Percentiles rank a stretch among this genome's conserved stretches.
Evolutionary conservation across 2,329 filamentous ascomycete genomes (phyloP).

Genomic region (Trichophaea hybrida): DNA sequence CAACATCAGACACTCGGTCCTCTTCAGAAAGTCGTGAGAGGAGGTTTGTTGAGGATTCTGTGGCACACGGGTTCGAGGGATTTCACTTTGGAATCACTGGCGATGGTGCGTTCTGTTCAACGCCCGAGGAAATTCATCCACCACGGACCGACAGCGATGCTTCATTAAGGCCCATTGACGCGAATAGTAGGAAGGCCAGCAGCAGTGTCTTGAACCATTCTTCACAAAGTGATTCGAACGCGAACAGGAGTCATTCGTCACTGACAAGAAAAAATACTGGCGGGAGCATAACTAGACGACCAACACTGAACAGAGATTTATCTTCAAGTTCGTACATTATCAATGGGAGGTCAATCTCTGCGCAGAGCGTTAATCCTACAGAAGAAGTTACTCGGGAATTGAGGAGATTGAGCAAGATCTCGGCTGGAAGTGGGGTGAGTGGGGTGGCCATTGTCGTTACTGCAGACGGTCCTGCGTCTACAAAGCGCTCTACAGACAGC

Average conservation of each 20-base stretch:
- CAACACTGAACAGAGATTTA: constrained; percentile 15
- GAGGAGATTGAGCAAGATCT: constrained; percentile 21
- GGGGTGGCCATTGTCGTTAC: constrained; percentile 23
- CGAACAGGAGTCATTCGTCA: constrained; percentile 12
- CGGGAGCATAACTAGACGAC: constrained; percentile 10
- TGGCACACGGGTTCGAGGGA: constrained; percentile 15
- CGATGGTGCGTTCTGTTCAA: not conserved
- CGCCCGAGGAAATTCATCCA: not conserved
- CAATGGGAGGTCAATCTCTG: constrained; percentile 3
- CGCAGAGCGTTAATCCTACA: constrained; percentile 1
- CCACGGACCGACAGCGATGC: not conserved
- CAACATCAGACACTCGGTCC: constrained; percentile 7
- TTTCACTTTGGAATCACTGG: constrained; percentile 13
- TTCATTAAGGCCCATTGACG: constrained; percentile 8
- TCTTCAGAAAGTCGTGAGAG: constrained; percentile 15
- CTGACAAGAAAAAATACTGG: not conserved
- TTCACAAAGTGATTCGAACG: constrained; percentile 14
- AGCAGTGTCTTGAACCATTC: constrained; percentile 16
- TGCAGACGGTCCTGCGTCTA: constrained; percentile 17
- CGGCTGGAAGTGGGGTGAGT: constrained; percentile 20
- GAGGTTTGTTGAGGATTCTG: constrained; percentile 17
- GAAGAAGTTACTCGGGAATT: constrained; percentile 16
- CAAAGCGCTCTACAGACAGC: constrained; percentile 5
- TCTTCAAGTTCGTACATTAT: constrained; percentile 14
- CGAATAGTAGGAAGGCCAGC: constrained; percentile 17